phyloP scores from a whole-genome alignment of 805 yeast species.

The Wickerhamiella alocasiicola region DNA sequence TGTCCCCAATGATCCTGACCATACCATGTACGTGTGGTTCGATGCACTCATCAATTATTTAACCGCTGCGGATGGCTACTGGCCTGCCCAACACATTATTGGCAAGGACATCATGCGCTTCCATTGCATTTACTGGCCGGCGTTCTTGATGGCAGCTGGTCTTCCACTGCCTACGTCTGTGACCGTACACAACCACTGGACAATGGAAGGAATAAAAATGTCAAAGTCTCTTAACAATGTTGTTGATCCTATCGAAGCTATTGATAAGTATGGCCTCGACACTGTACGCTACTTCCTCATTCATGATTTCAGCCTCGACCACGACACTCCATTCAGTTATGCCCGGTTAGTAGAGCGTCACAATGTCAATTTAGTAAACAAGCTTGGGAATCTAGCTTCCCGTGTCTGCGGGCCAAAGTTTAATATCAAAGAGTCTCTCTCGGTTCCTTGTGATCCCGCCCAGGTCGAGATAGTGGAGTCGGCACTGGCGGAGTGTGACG shows the following conservation, averaged over 20 bases:
- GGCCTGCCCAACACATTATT: slow-evolving; percentile 67
- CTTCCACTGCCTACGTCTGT: slow-evolving; percentile 58
- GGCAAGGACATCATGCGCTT: slow-evolving; percentile 88
- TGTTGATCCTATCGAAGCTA: slow-evolving; percentile 70
- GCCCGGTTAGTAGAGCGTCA: slow-evolving; percentile 36
- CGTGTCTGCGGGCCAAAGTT: slow-evolving; percentile 66
- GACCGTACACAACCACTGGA: slow-evolving; percentile 91
- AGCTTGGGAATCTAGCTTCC: slow-evolving; percentile 67
- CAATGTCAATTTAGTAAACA: slow-evolving; percentile 50
- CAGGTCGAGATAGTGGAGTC: not conserved
- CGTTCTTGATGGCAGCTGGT: slow-evolving; percentile 72
- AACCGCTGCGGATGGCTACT: slow-evolving; percentile 33
- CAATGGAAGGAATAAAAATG: slow-evolving; percentile 82
- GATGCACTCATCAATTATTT: slow-evolving; percentile 84
- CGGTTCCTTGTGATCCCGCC: not conserved
- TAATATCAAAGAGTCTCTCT: slow-evolving; percentile 27
- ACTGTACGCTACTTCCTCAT: slow-evolving; percentile 57
- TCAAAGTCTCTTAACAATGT: slow-evolving; percentile 88
- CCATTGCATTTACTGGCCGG: slow-evolving; percentile 92
- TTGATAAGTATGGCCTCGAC: slow-evolving; percentile 49
- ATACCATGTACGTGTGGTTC: slow-evolving; percentile 89
- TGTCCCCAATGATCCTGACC: slow-evolving; percentile 70
- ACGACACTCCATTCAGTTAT: slow-evolving; percentile 71
- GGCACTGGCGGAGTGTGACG: slow-evolving; percentile 26
- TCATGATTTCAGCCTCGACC: slow-evolving; percentile 59